Base-by-base conservation (phyloP, 768 basidiomycete species). In the Xerocomus spinulosus region DNA sequence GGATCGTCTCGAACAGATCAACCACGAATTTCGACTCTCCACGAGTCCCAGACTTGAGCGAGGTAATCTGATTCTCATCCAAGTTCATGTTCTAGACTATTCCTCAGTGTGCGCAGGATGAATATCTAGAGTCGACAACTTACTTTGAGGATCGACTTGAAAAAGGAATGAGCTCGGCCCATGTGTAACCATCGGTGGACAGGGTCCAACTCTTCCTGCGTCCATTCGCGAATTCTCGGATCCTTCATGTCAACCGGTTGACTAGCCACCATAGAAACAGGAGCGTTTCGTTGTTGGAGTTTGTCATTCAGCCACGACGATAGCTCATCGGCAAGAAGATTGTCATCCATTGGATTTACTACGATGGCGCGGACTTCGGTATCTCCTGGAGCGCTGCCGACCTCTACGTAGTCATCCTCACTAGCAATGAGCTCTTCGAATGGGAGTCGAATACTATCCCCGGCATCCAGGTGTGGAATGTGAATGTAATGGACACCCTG, bases 211-310 rank as follows among this genome's bases (percentile, higher is more conserved):
- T 78, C 77, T 26, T 72, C 68, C 12, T 12, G 24, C 12, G 68
- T 71, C 61, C 64, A 71, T 44, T 72, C 70, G 9, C 75, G 69
- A 17, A 77, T 67, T 41, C 75, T 64, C 1, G 52, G 62, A 38
- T 66, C 68, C 38, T 67, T 68, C 50, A 70, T 64, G 23, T 69
- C 46, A 38, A 63, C 38, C 12, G 55, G 43, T 10, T 49, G 61
- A 14, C 36, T 42, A 18, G 56, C 48, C 0, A 42, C 59, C 51
- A 71, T 50, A 8, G 40, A 49, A 36, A 46, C 48, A 2, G 58
- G 60, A 4, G 55, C 48, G 15, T 61, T 58, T 28, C 56, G 48
- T 48, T 45, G 56, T 26, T 53, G 44, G 13, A 58, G 54, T 50
- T 51, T 55, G 60, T 72, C 55, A 39, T 58, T 58, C 34, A 67